Conservation (phyloP, 345 rosid genomes). For the Populus davidiana region DNA sequence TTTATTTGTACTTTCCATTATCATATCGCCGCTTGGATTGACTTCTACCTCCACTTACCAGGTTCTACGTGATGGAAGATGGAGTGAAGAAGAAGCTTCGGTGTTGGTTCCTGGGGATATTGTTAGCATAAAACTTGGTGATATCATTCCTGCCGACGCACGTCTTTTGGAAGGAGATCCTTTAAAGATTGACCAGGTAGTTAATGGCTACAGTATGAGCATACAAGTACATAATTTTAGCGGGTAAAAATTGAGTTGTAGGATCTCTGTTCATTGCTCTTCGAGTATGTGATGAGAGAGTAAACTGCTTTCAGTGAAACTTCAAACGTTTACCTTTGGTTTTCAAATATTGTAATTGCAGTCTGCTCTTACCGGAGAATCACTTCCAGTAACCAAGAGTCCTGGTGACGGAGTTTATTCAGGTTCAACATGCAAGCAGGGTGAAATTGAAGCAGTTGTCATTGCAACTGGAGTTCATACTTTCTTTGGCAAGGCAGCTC, state of each 20-base stretch:
- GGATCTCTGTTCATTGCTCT: not conserved
- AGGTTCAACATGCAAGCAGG: conserved; percentile 48
- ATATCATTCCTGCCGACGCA: conserved; percentile 71
- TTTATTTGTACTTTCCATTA: not conserved
- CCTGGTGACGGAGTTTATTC: conserved; percentile 35
- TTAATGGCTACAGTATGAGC: not conserved
- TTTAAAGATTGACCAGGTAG: conserved; percentile 60
- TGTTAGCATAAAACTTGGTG: conserved; percentile 44
- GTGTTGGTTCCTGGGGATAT: conserved; percentile 72
- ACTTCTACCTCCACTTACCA: not conserved
- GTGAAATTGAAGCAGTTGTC: conserved; percentile 40
- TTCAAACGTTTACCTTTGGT: not conserved
- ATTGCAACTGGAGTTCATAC: conserved; percentile 44
- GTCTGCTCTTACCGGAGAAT: conserved; percentile 60
- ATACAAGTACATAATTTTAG: not conserved
- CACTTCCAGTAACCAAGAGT: conserved; percentile 41
- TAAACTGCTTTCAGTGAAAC: not conserved
- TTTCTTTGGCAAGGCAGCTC: conserved; percentile 44
- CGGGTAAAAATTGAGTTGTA: not conserved
- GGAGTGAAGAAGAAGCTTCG: conserved; percentile 68
- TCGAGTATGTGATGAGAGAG: too few species aligned
- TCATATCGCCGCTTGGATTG: not conserved
- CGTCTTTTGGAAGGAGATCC: conserved; percentile 79
- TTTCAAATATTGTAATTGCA: conserved; percentile 6
- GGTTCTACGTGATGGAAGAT: conserved; percentile 56